Evolutionary conservation across 164 flowering plant genomes (phyloP).

Genomic region (Protea cynaroides): DNA sequence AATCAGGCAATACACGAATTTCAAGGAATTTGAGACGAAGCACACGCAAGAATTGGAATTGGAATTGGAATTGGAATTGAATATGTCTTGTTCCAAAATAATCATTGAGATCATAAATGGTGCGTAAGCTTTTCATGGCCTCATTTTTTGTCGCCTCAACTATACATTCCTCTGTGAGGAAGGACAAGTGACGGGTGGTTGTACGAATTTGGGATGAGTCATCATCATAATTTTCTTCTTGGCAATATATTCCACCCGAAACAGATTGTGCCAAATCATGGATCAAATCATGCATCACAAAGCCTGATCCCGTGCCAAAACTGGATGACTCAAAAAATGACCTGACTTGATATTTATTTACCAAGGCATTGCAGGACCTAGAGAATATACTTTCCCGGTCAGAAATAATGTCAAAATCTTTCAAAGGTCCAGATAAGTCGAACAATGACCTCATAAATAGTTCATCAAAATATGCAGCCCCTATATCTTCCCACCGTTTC

Average conservation of each 20-base stretch:
- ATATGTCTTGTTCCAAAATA: too few relatives aligned
- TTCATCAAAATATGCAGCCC: slow-evolving; percentile 16
- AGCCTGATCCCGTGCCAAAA: not conserved
- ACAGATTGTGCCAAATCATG: slow-evolving; percentile 28
- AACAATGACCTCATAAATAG: slow-evolving; percentile 29
- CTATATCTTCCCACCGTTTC: slow-evolving; percentile 20
- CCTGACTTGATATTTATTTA: too few relatives aligned
- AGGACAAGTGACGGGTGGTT: slow-evolving; percentile 15
- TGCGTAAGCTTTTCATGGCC: slow-evolving; percentile 12
- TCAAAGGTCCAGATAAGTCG: not conserved
- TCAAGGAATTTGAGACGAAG: slow-evolving; percentile 1
- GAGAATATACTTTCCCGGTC: too few relatives aligned
- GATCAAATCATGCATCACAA: slow-evolving; percentile 32
- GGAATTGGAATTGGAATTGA: too few relatives aligned
- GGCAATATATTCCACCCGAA: slow-evolving; percentile 12
- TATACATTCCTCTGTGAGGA: not conserved
- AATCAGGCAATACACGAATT: too few relatives aligned
- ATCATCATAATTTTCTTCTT: slow-evolving; percentile 1
- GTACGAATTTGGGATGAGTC: not conserved
- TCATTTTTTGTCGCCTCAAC: not conserved
- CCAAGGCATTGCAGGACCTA: too few relatives aligned
- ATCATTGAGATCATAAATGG: too few relatives aligned
- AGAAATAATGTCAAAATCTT: too few relatives aligned
- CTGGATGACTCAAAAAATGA: too few relatives aligned
- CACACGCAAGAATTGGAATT: slow-evolving; percentile 10